Evolutionary conservation across 2,329 filamentous ascomycete species (phyloP), one percentile per base, ranked within the genome.

Genomic region (Colletotrichum lupini): DNA sequence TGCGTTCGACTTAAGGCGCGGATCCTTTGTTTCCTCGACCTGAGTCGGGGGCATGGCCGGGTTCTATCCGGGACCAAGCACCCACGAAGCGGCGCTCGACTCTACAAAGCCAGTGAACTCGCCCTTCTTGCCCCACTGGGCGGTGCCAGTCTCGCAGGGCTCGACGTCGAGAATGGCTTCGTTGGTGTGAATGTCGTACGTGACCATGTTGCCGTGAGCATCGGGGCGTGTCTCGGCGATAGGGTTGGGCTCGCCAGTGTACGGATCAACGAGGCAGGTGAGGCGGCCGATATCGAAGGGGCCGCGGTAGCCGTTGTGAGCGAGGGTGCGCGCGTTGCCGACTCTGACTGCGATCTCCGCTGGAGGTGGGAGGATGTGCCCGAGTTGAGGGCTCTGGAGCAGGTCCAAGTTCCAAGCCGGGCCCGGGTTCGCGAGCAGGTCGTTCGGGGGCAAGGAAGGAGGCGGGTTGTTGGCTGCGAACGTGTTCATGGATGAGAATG

Each of bases 41-140:
- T 35, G 26, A n/a, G 8, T 6, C 37, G 37, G n/a, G 11, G 37
- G 58, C 42, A 53, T 64, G 16, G n/a, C 37, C 66, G 67, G 42
- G n/a, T 46, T 68, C 69, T 64, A 72, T 32, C 37, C 67, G 52
- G 69, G 24, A 37, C 69, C 66, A 16, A 30, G 32, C 4, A 72
- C n/a, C 49, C 42, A 52, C 7, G 69, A 30, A 42, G 69, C 65
- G 3, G 58, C 30, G 14, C 14, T 32, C 16, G 60, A 67, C 12
- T 55, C 66, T 12, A 16, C 26, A 22, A 72, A 69, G n/a, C 69
- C 65, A 9, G 26, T n/a, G 30, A 72, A 72, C 42, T 72, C 69
- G 16, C 69, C 69, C 30, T 59, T 69, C 6, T 7, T 57, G 7
- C 69, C 69, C 58, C 58, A 68, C 35, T 30, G 26, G 8, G 65